Base-by-base conservation (phyloP, 2,329 filamentous ascomycete species). In the Hymenoscyphus occultus region DNA sequence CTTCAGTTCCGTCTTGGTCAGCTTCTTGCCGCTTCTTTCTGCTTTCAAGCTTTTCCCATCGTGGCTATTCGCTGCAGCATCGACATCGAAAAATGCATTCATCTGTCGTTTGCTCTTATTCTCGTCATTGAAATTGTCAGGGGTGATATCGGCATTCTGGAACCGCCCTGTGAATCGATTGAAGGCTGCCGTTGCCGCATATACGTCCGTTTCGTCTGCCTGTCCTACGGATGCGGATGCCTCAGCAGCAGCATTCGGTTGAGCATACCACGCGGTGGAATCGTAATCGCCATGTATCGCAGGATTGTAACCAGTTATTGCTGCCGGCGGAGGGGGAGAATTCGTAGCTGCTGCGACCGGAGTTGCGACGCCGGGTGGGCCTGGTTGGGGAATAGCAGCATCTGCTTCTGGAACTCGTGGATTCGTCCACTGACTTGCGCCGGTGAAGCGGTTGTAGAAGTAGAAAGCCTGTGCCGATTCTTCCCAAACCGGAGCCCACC, bases 221-320 rank as follows among this genome's bases (percentile, higher is more conserved):
- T 71, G 69, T 51, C 54, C 58, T 14, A 75, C 67, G 13, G 68
- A 68, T 6, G 77, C 70, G 0, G 75, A 64, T n/a, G 75, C 71
- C 6, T 77, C 77, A 51, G 78, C 69, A 12, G 75, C 71, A 58
- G 80, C 77, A 56, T 82, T 76, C 57, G 82, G 80, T 74, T 91
- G 84, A 12, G 95, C 94, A 76, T 99, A 99, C 80, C 93, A 91
- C n/a, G 95, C 94, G 66, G 89, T 95, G 3, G 93, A 93, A 74
- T 99, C 95, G 80, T 97, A 99, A 79, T 93, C 90, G 71, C 95
- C 95, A 76, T 99, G 95, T 57, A 99, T 94, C 31, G 92, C 91
- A 1, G 95, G 95, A 75, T 98, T 97, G 80, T 99, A 99, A 67
- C 94, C 93, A 65, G 89, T 89, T 5, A 83, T 84, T 28, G 85